A percentile compares a stretch with the other conserved stretches of the same genome.
phyloP scores from a whole-genome alignment of 2,329 filamentous ascomycete species.

The Colletotrichum endophyticum region DNA sequence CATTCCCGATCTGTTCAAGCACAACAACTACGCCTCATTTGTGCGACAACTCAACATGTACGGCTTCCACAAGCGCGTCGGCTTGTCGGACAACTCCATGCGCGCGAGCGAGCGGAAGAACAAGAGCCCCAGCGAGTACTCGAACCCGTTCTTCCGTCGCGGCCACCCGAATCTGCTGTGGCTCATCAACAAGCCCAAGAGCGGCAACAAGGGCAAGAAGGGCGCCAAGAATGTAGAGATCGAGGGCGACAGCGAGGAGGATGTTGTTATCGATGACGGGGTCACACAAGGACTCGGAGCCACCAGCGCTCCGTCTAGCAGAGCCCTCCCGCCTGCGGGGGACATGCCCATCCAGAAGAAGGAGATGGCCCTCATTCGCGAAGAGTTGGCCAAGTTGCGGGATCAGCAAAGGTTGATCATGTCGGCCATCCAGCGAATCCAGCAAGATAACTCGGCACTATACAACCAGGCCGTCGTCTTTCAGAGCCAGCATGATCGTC shows the following conservation, averaged over 20 bases:
- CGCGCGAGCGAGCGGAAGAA: slow-evolving; percentile 95
- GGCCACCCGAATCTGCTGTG: slow-evolving; percentile 91
- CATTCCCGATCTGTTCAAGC: slow-evolving; percentile 97
- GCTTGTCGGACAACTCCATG: slow-evolving; percentile 96
- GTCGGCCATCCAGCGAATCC: slow-evolving; percentile 78
- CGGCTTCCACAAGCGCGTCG: slow-evolving; percentile 95
- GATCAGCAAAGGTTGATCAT: slow-evolving; percentile 88
- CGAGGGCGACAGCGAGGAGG: slow-evolving; percentile 73
- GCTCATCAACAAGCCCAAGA: slow-evolving; percentile 96
- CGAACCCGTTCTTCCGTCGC: slow-evolving; percentile 93
- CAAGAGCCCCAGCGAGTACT: slow-evolving; percentile 98
- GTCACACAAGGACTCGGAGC: slow-evolving; percentile 20
- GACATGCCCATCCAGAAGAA: slow-evolving; percentile 64
- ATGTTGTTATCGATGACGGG: slow-evolving; percentile 47
- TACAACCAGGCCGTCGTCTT: slow-evolving; percentile 89
- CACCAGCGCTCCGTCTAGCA: slow-evolving; percentile 29
- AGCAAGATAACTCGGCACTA: slow-evolving; percentile 85
- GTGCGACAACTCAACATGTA: slow-evolving; percentile 97
- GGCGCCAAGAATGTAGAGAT: slow-evolving; percentile 67
- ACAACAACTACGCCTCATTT: slow-evolving; percentile 98
- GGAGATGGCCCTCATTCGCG: slow-evolving; percentile 78
- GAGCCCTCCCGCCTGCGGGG: slow-evolving; percentile 47
- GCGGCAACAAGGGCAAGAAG: slow-evolving; percentile 64
- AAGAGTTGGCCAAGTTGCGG: slow-evolving; percentile 81
- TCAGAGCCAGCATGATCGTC: slow-evolving; percentile 90